Conservation (phyloP, 768 basidiomycete genomes). For the Lentinus tigrinus region DNA sequence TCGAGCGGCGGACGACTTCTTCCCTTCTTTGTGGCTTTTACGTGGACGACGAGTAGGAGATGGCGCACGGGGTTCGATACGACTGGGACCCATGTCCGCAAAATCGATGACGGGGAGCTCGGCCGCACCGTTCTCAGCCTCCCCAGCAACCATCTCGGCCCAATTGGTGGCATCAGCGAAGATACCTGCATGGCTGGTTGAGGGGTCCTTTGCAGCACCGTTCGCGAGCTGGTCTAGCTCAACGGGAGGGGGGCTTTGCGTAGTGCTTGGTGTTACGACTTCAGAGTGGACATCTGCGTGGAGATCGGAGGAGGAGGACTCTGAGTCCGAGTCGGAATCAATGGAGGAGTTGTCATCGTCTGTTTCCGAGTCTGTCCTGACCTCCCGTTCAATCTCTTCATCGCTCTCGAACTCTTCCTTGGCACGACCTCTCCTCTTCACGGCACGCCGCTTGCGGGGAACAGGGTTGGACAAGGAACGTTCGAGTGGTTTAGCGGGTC, state of each 20-base stretch:
- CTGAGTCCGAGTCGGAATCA: constrained; percentile 70
- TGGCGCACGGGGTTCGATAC: constrained; percentile 26
- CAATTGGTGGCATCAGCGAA: constrained; percentile 60
- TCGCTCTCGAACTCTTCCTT: constrained; percentile 64
- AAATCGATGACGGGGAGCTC: constrained; percentile 83
- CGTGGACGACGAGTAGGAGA: constrained; percentile 20
- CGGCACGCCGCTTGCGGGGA: constrained; percentile 39
- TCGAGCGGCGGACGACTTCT: constrained; percentile 31
- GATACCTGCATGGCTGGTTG: constrained; percentile 37
- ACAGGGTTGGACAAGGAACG: constrained; percentile 17
- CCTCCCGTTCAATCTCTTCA: constrained; percentile 75
- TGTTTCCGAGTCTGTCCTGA: constrained; percentile 66
- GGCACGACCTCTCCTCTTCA: constrained; percentile 64
- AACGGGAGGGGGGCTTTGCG: constrained; percentile 50
- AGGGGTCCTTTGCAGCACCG: constrained; percentile 23
- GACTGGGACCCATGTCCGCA: constrained; percentile 48
- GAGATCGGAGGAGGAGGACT: constrained; percentile 60
- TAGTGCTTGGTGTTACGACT: constrained; percentile 66
- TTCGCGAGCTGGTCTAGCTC: constrained; percentile 17
- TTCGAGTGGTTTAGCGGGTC: constrained; percentile 12
- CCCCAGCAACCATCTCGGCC: constrained; percentile 85
- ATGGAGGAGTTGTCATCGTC: constrained; percentile 60
- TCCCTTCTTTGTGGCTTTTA: constrained; percentile 25
- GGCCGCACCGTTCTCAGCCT: constrained; percentile 58
- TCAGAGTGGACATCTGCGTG: constrained; percentile 48